Evolutionary conservation across 2,329 filamentous ascomycete species (phyloP).

Genomic region (Ophiosphaerella korrae): DNA sequence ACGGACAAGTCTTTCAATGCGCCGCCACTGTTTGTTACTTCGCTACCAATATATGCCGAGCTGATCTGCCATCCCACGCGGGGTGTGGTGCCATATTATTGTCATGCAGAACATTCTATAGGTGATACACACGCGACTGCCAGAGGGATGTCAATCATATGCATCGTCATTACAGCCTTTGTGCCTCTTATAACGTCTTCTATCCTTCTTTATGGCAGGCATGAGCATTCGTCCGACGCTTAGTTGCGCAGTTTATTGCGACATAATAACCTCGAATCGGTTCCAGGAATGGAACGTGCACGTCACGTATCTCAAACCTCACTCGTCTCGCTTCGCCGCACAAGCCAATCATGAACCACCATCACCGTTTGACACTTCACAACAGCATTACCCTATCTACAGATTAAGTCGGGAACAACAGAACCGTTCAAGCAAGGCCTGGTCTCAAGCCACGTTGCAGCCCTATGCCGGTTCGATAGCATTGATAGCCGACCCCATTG

Average conservation of each 20-base stretch:
- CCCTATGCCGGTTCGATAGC: conserved; percentile 33
- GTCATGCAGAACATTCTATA: neutral
- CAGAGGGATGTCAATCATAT: neutral
- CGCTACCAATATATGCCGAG: too few species aligned
- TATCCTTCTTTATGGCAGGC: neutral
- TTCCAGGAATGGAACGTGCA: conserved; percentile 29
- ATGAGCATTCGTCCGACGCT: conserved; percentile 11
- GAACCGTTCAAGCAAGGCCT: conserved; percentile 28
- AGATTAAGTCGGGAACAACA: conserved; percentile 20
- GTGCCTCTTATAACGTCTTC: conserved; percentile 2
- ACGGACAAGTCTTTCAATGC: too few species aligned
- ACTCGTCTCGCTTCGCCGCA: conserved; percentile 28
- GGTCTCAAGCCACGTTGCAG: conserved; percentile 16
- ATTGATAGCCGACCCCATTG: conserved; percentile 33
- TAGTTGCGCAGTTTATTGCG: conserved; percentile 22
- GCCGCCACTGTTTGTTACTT: too few species aligned
- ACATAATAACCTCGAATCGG: conserved; percentile 15
- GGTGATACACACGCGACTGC: neutral
- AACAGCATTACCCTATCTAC: conserved; percentile 23
- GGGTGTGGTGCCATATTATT: too few species aligned
- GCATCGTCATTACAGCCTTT: neutral
- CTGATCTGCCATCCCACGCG: too few species aligned
- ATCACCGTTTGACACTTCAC: conserved; percentile 17
- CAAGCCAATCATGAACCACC: conserved; percentile 24
- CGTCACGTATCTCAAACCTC: conserved; percentile 39